These are phyloP conservation scores for Hypoxylon intermedium DNA, from an alignment of 495 filamentous ascomycete genomes.

Conservation along the genomic window DNA sequence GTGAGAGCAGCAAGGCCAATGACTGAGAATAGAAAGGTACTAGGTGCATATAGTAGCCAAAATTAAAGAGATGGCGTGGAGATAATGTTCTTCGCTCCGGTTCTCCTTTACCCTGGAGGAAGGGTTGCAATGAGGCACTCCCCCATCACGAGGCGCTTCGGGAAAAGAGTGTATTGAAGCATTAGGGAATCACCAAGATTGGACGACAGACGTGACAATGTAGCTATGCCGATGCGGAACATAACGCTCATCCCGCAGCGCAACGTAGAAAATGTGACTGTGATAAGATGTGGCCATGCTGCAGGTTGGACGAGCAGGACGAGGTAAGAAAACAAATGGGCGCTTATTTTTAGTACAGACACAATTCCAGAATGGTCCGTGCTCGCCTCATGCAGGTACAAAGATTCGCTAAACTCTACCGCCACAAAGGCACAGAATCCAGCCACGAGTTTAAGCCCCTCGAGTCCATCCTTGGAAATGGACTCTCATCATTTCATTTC, in stretches of 20 bases:
- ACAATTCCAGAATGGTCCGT: background rate
- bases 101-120: background rate
- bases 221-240: background rate
- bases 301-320: conserved; percentile 25
- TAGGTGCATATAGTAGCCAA: too few relatives aligned
- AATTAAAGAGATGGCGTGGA: too few relatives aligned
- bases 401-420: too few relatives aligned
- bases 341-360: too few relatives aligned
- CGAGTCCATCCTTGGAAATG: too few relatives aligned
- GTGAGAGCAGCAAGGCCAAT: background rate
- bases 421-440: too few relatives aligned
- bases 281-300: conserved; percentile 26
- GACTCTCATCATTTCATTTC: too few relatives aligned
- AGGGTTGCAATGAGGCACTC: background rate
- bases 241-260: background rate
- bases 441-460: too few relatives aligned
- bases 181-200: conserved; percentile 1
- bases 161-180: background rate
- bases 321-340: too few relatives aligned
- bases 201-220: background rate
- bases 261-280: conserved; percentile 22
- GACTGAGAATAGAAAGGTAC: too few relatives aligned
- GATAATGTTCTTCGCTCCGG: background rate
- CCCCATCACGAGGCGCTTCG: conserved; percentile 19
- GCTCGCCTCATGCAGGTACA: background rate